phyloP scores from a whole-genome alignment of 2,329 filamentous ascomycete genomes.

The Aspergillus luchuensis region DNA sequence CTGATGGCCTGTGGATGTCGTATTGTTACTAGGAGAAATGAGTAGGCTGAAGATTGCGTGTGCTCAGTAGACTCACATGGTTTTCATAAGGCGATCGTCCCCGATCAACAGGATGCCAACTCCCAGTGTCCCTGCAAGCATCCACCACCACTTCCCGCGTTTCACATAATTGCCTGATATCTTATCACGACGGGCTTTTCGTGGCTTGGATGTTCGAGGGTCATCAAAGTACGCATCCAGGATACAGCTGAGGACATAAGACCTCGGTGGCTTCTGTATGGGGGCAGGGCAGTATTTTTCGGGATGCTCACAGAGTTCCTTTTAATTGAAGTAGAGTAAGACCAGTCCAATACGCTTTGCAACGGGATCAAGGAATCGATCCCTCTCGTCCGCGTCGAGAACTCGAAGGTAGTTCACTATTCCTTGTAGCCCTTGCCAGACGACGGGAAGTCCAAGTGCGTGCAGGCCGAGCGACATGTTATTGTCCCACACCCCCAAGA shows the following conservation, averaged over 20 bases:
- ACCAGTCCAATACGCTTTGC: slow-evolving; percentile 5
- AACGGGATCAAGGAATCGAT: slow-evolving; percentile 3
- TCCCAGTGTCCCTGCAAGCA: not conserved
- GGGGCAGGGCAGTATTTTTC: not conserved
- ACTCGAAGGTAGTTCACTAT: slow-evolving; percentile 7
- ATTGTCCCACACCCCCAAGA: slow-evolving; percentile 3
- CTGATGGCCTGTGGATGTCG: slow-evolving; percentile 1
- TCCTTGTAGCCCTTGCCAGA: slow-evolving; percentile 11
- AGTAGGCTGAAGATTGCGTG: not conserved
- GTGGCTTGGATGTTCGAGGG: not conserved
- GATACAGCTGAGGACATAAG: not conserved
- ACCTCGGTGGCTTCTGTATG: not conserved
- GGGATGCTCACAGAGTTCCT: slow-evolving; percentile 7
- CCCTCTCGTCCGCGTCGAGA: not conserved
- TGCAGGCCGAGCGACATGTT: slow-evolving; percentile 6
- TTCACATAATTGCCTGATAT: not conserved
- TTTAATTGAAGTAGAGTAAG: slow-evolving; percentile 10
- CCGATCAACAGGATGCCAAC: not conserved
- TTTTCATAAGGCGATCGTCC: not conserved
- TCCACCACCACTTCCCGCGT: not conserved
- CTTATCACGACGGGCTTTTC: not conserved
- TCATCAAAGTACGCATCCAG: slow-evolving; percentile 6
- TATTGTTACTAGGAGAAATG: not conserved
- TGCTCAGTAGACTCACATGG: too few species aligned
- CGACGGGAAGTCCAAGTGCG: slow-evolving; percentile 9